Evolutionary conservation across 345 rosid genomes (phyloP).

Genomic region (Arabis hirsuta): DNA sequence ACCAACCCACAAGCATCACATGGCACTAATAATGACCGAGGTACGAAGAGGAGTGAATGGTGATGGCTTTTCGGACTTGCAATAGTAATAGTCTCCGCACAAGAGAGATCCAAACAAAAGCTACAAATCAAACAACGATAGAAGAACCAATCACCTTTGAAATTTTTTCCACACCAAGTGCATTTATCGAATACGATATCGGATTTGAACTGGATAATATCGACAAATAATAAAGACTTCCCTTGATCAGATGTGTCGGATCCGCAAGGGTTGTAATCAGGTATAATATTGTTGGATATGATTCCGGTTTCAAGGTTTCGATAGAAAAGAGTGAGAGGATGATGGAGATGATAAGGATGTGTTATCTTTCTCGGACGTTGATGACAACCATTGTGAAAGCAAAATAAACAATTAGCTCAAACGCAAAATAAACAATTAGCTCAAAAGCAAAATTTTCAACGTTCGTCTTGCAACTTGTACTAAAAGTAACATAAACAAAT

Average conservation of each 20-base stretch:
- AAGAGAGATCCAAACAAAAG: slow-evolving; percentile 17
- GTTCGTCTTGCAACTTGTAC: too few relatives aligned
- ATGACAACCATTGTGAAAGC: neutral
- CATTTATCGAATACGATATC: neutral
- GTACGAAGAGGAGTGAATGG: neutral
- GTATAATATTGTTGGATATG: neutral
- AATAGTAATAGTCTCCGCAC: neutral
- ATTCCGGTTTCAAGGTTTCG: neutral
- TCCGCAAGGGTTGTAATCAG: too few relatives aligned
- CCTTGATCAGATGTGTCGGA: too few relatives aligned
- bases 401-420: too few relatives aligned
- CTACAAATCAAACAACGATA: slow-evolving; percentile 6
- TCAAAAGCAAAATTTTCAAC: too few relatives aligned
- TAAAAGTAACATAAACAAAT: too few relatives aligned
- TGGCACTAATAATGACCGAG: slow-evolving; percentile 6
- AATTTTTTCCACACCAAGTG: neutral
- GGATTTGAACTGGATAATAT: neutral
- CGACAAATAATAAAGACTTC: too few relatives aligned
- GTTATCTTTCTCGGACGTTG: neutral
- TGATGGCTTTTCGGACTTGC: slow-evolving; percentile 18
- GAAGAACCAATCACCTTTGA: neutral
- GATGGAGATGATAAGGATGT: slow-evolving; percentile 26
- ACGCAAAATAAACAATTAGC: too few relatives aligned
- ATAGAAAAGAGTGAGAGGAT: neutral
- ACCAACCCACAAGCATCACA: slow-evolving; percentile 36